These are phyloP conservation scores for Quercus suber DNA, from an alignment of 306 rosid species.

Conservation along the genomic window DNA sequence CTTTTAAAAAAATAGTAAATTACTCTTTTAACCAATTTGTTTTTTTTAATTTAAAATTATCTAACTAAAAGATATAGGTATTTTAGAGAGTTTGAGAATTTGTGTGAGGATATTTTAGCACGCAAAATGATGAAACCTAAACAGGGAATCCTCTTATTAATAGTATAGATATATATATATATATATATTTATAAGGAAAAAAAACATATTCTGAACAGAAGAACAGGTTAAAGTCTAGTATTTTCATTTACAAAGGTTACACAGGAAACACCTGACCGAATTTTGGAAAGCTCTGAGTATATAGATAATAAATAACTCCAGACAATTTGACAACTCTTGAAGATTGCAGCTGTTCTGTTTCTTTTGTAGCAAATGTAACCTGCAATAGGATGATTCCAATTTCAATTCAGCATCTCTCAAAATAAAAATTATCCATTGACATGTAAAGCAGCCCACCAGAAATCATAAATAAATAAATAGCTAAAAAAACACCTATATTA, in stretches of 20 bases:
- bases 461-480: neutral
- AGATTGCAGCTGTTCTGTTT: slow-evolving; percentile 23
- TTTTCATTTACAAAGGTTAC: neutral
- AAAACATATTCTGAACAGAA: neutral
- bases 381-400: slow-evolving; percentile 18
- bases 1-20: too few species aligned
- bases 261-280: slow-evolving; percentile 43
- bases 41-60: too few species aligned
- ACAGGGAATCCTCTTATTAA: too few species aligned
- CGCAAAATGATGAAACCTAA: too few species aligned
- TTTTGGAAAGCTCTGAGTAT: slow-evolving; percentile 33
- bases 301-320: slow-evolving; percentile 42
- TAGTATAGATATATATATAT: too few species aligned
- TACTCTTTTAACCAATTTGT: too few species aligned
- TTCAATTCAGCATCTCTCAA: slow-evolving; percentile 11
- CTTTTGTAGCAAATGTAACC: slow-evolving; percentile 33
- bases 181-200: neutral
- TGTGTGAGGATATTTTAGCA: too few species aligned
- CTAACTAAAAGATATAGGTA: too few species aligned
- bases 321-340: slow-evolving; percentile 31
- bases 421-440: neutral
- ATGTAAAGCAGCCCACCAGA: neutral
- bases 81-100: too few species aligned
- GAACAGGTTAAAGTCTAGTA: neutral
- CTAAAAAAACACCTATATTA: neutral